phyloP scores from a whole-genome alignment of 768 basidiomycete species.

The Clitopilus passeckerianus region DNA sequence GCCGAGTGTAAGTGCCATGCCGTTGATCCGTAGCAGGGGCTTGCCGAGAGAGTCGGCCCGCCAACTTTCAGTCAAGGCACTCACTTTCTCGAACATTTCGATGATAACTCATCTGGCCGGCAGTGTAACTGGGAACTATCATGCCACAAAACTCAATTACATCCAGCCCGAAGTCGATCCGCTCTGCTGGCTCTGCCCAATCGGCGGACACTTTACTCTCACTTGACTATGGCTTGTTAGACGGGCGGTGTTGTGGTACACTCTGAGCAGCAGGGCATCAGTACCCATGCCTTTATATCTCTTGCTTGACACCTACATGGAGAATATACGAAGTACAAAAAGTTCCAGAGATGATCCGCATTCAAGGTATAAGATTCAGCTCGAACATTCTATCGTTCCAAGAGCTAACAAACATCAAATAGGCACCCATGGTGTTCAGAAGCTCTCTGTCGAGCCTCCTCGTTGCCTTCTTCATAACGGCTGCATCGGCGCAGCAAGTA shows the following conservation, averaged over 20 bases:
- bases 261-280: not conserved
- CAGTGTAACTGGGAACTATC: too few relatives aligned
- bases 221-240: not conserved
- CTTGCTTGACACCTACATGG: not conserved
- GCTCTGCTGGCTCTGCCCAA: not conserved
- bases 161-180: not conserved
- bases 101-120: too few relatives aligned
- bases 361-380: not conserved
- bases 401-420: not conserved
- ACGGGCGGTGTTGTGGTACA: not conserved
- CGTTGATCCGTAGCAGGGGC: too few relatives aligned
- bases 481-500: slow-evolving; percentile 45
- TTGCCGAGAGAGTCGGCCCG: too few relatives aligned
- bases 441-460: not conserved
- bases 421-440: not conserved
- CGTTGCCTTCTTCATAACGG: slow-evolving; percentile 23
- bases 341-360: not conserved
- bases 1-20: too few relatives aligned
- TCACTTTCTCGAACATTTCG: too few relatives aligned
- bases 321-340: not conserved
- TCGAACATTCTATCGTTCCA: not conserved
- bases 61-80: too few relatives aligned
- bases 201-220: not conserved
- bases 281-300: not conserved
- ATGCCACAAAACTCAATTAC: not conserved